Percentiles rank a stretch among this genome's conserved stretches.
phyloP scores from a whole-genome alignment of 306 rosid species.

The Abrus pulchellus region DNA sequence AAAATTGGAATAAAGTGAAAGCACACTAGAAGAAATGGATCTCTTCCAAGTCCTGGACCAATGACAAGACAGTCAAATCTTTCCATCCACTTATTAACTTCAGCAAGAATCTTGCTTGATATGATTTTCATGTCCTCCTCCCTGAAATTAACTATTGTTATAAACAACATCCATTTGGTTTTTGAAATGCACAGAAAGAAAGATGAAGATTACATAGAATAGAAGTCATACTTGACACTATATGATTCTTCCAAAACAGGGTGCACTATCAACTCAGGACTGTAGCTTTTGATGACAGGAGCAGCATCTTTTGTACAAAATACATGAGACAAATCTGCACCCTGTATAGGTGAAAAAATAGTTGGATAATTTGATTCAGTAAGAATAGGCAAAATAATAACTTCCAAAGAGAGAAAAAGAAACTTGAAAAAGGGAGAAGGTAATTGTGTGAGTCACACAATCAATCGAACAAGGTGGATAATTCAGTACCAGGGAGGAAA shows the following conservation, averaged over 20 bases:
- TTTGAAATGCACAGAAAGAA: slow-evolving; percentile 17
- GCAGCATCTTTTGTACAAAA: slow-evolving; percentile 96
- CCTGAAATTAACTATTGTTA: slow-evolving; percentile 55
- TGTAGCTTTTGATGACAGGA: slow-evolving; percentile 85
- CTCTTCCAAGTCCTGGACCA: slow-evolving; percentile 99
- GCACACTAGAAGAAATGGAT: slow-evolving; percentile 84
- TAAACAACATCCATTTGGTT: slow-evolving; percentile 38
- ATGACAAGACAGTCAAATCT: slow-evolving; percentile 90
- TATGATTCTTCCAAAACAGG: slow-evolving; percentile 91
- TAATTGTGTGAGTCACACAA: slow-evolving; percentile 3
- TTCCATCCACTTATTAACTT: slow-evolving; percentile 87
- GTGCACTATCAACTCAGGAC: slow-evolving; percentile 93
- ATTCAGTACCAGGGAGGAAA: not conserved
- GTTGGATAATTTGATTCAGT: slow-evolving; percentile 15
- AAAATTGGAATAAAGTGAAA: slow-evolving; percentile 31
- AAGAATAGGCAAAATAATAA: slow-evolving; percentile 14
- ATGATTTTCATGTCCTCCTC: slow-evolving; percentile 70
- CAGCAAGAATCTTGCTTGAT: slow-evolving; percentile 71
- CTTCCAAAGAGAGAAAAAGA: not conserved
- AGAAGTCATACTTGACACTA: slow-evolving; percentile 62
- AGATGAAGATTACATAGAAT: slow-evolving; percentile 40
- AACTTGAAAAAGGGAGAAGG: slow-evolving; percentile 2
- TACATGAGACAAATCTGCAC: slow-evolving; percentile 96
- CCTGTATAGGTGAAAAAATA: slow-evolving; percentile 57
- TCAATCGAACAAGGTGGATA: slow-evolving; percentile 17